Percentiles rank a stretch among this genome's conserved stretches.
Evolutionary conservation across 2,329 filamentous ascomycete species (phyloP).

Genomic region (Bertia moriformis): DNA sequence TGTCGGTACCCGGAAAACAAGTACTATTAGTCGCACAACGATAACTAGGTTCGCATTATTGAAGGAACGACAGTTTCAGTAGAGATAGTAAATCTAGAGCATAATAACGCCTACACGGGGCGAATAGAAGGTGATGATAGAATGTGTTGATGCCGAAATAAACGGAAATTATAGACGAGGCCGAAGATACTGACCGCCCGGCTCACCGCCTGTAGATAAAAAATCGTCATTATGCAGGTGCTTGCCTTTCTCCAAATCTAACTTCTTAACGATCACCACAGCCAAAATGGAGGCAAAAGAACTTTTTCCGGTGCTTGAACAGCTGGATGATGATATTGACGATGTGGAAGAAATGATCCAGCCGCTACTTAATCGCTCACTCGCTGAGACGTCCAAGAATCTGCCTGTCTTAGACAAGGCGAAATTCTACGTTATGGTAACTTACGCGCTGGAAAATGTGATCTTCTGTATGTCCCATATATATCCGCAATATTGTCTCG

Average conservation of each 20-base stretch:
- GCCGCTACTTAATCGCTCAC: not conserved
- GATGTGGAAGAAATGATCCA: not conserved
- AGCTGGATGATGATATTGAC: slow-evolving; percentile 1
- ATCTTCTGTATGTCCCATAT: not conserved
- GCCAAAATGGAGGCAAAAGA: not conserved
- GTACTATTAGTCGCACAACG: too few relatives aligned
- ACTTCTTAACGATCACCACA: too few relatives aligned
- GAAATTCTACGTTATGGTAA: not conserved
- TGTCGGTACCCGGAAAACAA: too few relatives aligned
- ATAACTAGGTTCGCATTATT: too few relatives aligned
- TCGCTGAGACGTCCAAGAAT: not conserved
- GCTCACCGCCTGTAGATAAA: not conserved
- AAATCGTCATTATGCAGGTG: not conserved
- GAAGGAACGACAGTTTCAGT: too few relatives aligned
- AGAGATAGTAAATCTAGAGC: too few relatives aligned
- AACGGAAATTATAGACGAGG: too few relatives aligned
- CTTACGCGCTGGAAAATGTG: not conserved
- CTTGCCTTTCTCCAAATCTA: too few relatives aligned
- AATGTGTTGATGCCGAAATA: too few relatives aligned
- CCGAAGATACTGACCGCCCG: not conserved
- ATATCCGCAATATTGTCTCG: too few relatives aligned
- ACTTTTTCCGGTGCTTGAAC: not conserved
- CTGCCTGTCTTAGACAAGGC: not conserved
- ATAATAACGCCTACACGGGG: too few relatives aligned
- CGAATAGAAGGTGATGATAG: too few relatives aligned